Evolutionary conservation across 192 early-diverging fungal genomes (phyloP).

Genomic region (Chytriomyces sp.): DNA sequence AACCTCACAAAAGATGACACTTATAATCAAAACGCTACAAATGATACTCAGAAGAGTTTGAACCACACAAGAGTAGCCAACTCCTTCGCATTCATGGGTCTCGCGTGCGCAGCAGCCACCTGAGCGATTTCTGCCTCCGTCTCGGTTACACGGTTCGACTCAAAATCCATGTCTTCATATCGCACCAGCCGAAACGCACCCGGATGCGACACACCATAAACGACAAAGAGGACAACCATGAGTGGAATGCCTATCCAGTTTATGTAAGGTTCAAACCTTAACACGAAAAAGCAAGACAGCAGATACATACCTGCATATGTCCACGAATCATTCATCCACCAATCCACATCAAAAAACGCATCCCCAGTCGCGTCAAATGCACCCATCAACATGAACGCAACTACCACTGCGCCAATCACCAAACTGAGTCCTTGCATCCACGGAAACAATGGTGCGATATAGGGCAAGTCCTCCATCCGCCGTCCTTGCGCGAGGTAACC

Average conservation of each 20-base stretch:
- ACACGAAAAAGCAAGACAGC: too few species aligned
- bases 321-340: constrained; percentile 17
- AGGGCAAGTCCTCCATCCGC: constrained; percentile 22
- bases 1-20: too few species aligned
- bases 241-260: constrained; percentile 29
- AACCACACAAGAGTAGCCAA: constrained; percentile 13
- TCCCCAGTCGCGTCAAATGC: constrained; percentile 6
- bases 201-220: neutral
- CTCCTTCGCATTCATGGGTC: constrained; percentile 19
- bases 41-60: constrained; percentile 19
- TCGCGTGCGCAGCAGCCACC: neutral
- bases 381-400: constrained; percentile 12
- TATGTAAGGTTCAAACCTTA: too few species aligned
- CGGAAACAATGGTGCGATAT: constrained; percentile 25
- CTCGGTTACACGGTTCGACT: constrained; percentile 19
- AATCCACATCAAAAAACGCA: constrained; percentile 8
- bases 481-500: constrained; percentile 27
- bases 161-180: constrained; percentile 32
- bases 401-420: constrained; percentile 14
- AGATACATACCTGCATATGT: constrained; percentile 18
- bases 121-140: constrained; percentile 6
- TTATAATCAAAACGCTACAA: neutral
- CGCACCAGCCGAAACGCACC: constrained; percentile 2
- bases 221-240: constrained; percentile 13
- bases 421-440: constrained; percentile 11